A percentile compares a stretch with the other conserved stretches of the same genome.
Evolutionary conservation across 306 rosid species (phyloP).

Genomic region (Malus asiatica): DNA sequence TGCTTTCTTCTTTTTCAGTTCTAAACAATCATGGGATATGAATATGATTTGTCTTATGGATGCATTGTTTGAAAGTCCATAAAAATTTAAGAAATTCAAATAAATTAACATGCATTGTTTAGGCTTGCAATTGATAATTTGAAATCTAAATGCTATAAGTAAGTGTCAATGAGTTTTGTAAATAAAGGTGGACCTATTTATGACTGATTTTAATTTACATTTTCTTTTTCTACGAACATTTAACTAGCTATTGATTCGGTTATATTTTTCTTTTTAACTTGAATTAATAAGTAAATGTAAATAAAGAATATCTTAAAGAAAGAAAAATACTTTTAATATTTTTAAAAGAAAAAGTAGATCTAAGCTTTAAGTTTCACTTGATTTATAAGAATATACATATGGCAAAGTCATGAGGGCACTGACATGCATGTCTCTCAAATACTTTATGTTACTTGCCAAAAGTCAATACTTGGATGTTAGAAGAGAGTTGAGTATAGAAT

Average conservation of each 20-base stretch:
- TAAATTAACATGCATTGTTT: too few species aligned
- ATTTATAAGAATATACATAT: background rate
- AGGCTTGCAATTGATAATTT: background rate
- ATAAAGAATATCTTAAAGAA: background rate
- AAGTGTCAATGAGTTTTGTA: background rate
- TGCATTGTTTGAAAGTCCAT: background rate
- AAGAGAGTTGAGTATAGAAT: background rate
- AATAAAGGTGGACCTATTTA: background rate
- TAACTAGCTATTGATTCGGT: background rate
- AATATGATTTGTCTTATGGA: background rate
- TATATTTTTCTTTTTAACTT: background rate
- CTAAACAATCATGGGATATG: background rate
- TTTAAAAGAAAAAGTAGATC: background rate
- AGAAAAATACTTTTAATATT: background rate
- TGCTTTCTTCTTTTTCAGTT: background rate
- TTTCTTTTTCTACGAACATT: too few species aligned
- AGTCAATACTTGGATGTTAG: background rate
- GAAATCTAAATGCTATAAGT: background rate
- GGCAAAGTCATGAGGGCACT: background rate
- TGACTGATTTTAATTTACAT: background rate
- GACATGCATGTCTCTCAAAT: background rate
- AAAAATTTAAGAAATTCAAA: too few species aligned
- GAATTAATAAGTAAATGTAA: background rate
- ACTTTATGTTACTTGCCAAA: background rate
- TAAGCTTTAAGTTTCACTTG: background rate